Base-by-base conservation (phyloP, 345 rosid genomes). In the Clausena lansium region DNA sequence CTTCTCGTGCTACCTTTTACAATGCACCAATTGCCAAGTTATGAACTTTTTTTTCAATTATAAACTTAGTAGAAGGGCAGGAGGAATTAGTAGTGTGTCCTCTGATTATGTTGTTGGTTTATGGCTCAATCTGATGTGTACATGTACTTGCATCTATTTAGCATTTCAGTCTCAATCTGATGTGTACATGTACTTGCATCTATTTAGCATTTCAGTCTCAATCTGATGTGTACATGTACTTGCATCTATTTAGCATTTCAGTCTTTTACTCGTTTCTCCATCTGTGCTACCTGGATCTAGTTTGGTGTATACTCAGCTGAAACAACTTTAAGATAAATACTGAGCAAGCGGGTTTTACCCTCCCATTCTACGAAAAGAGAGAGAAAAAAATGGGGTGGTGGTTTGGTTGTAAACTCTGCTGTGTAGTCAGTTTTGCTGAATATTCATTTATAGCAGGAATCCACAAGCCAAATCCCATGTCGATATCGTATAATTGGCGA, bases 1-100 rank as follows among this genome's bases (percentile, higher is more conserved):
- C 81, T 19, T 79, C 90, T 77, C 91, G 87, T 41, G 91, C 97
- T 69, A 94, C 98, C 57, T 85, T 93, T 72, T 94, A 84, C 68
- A 85, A 86, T 57, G 41, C 83, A 52, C 85, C 87, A 4, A 33
- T 79, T 76, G 77, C 97, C 76, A 73, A 73, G 67, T 39, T 73
- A 39, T 73, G 76, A 73, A 59, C 17, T 30, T 17, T 38, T 24
- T 30, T 17, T 38, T 24, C 47, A 6, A 36, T 24, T 5, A 20
- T 14, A 64, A 58, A 57, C 76, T 11, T 20, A 35, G 27, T 68
- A 6, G 20, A 20, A 72, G 50, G 50, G 50, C 15, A 13, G 50
- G 17, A 13, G 50, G 50, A 45, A 45, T 45, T 13, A 3, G 47
- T 41, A 11, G 50, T 45, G 11, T 45, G 17, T 4, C 50, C 17